Conservation (phyloP, 139 green algal genomes). For the Chlorella sp. region DNA sequence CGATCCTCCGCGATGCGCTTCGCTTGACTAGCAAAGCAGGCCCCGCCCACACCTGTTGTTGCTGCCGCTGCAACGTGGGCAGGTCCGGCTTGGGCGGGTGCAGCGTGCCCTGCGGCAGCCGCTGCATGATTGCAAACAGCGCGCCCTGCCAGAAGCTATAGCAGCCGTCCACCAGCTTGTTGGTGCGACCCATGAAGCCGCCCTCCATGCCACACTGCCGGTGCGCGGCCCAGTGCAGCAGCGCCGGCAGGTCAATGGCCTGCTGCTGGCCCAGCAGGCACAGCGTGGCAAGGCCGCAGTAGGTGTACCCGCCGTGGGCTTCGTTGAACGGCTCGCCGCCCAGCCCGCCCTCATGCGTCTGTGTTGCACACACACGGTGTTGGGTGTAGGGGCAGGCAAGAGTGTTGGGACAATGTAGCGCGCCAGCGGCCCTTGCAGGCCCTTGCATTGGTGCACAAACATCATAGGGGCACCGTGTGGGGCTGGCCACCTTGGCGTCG, state of each 20-base stretch:
- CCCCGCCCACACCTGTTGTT: too few relatives aligned
- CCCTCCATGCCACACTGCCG: constrained; percentile 80
- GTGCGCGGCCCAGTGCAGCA: constrained; percentile 46
- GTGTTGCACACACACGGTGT: too few relatives aligned
- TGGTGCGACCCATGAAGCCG: constrained; percentile 95
- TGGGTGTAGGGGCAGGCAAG: too few relatives aligned
- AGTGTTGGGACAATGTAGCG: too few relatives aligned
- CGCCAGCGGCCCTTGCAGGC: too few relatives aligned
- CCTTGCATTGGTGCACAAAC: too few relatives aligned
- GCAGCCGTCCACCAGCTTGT: constrained; percentile 98
- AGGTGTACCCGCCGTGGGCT: constrained; percentile 98
- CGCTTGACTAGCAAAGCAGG: too few relatives aligned
- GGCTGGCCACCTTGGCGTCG: too few relatives aligned
- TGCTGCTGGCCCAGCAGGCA: not conserved
- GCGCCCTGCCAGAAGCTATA: constrained; percentile 93
- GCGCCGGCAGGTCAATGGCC: constrained; percentile 15
- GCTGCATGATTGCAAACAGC: constrained; percentile 68
- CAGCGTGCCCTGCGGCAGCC: not conserved
- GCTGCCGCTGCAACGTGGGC: too few relatives aligned
- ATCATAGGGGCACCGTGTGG: too few relatives aligned
- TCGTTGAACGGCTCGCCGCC: constrained; percentile 94
- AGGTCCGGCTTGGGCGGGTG: too few relatives aligned
- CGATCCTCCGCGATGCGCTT: too few relatives aligned
- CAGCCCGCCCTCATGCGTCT: constrained; percentile 89
- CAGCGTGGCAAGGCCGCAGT: constrained; percentile 83